A percentile compares a stretch with the other conserved stretches of the same genome.
phyloP scores from a whole-genome alignment of 2,329 filamentous ascomycete genomes.

The Penicillium decumbens region DNA sequence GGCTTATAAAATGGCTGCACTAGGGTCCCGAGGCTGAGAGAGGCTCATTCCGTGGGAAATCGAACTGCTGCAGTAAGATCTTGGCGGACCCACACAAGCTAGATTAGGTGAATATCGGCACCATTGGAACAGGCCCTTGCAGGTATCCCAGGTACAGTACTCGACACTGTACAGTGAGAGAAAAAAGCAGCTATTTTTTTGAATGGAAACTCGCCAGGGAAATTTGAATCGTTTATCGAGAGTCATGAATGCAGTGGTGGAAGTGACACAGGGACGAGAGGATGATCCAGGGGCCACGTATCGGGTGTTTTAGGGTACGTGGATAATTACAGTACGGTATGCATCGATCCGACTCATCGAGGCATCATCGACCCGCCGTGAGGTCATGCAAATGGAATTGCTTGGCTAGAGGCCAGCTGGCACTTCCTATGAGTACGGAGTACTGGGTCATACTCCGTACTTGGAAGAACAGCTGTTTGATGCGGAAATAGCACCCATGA shows the following conservation, averaged over 20 bases:
- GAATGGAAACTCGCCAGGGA: background rate
- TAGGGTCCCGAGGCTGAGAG: conserved; percentile 17
- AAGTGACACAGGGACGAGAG: background rate
- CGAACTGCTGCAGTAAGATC: conserved; percentile 16
- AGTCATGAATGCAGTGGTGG: background rate
- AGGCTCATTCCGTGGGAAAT: conserved; percentile 7
- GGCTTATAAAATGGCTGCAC: background rate
- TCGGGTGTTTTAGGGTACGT: conserved; percentile 17
- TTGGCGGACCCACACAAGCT: conserved; percentile 28
- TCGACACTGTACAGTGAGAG: background rate
- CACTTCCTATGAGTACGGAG: background rate
- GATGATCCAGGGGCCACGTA: background rate
- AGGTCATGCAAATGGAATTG: conserved; percentile 15
- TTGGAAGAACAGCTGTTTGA: background rate
- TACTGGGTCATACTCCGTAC: no score
- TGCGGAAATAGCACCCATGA: background rate
- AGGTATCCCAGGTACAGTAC: background rate
- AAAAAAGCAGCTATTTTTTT: background rate
- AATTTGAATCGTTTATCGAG: background rate
- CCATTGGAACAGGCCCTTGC: conserved; percentile 8
- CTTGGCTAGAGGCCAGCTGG: conserved; percentile 14
- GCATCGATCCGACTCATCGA: conserved; percentile 10
- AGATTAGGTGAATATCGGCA: conserved; percentile 10
- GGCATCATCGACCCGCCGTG: conserved; percentile 20
- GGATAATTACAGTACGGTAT: conserved; percentile 12